These are phyloP conservation scores for Rhizoclosmatium sp. DNA, from an alignment of 192 early-diverging fungal species.

Conservation along the genomic window DNA sequence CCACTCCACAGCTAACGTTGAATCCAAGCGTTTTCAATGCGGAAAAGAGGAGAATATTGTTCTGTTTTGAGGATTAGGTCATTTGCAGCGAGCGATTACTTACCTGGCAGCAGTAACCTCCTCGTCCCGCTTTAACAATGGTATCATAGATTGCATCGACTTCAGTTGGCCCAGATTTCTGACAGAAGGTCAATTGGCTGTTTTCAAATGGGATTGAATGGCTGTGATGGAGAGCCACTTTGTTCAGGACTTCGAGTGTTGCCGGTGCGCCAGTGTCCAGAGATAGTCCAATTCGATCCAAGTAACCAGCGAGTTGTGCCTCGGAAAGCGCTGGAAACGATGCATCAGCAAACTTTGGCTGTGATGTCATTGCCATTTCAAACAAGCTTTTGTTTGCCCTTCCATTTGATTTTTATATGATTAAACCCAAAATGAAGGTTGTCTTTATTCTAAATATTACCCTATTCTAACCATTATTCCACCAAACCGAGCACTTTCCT, in stretches of 20 bases:
- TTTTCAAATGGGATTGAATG: conserved; percentile 10
- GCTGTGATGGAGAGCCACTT: not conserved
- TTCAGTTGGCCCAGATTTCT: not conserved
- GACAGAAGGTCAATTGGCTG: not conserved
- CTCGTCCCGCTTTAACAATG: not conserved
- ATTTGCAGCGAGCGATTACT: not conserved
- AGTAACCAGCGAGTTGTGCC: not conserved
- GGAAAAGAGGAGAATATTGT: not conserved
- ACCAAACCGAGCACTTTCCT: not conserved
- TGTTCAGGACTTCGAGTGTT: conserved; percentile 5
- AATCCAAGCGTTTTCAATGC: conserved; percentile 3
- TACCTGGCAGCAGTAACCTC: conserved; percentile 25
- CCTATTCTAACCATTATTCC: not conserved
- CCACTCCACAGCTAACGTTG: not conserved
- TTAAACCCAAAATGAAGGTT: not conserved
- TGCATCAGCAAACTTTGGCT: not conserved
- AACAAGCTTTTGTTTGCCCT: not conserved
- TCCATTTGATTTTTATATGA: not conserved
- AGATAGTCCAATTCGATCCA: not conserved
- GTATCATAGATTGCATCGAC: not conserved
- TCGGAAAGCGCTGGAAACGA: not conserved
- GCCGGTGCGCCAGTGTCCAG: not conserved
- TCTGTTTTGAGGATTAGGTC: not conserved
- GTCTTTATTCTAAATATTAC: not conserved
- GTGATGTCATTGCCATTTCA: not conserved